phyloP scores from a whole-genome alignment of 169 alveolate genomes.

The Cryptosporidium sp. region DNA sequence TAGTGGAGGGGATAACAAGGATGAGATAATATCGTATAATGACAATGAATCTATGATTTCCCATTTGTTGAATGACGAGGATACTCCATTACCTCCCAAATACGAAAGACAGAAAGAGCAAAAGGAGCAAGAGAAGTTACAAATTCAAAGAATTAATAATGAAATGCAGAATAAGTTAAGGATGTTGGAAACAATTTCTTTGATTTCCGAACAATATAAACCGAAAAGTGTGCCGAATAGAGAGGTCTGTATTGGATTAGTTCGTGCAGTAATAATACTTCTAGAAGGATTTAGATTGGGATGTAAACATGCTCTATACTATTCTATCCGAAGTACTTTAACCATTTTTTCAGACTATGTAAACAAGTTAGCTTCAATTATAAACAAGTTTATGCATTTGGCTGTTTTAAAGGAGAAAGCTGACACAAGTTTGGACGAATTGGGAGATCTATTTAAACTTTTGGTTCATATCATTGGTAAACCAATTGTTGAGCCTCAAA shows the following conservation, averaged over 20 bases:
- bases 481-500: constrained; percentile 70
- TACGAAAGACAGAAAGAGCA: constrained; percentile 30
- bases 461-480: constrained; percentile 51
- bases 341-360: constrained; percentile 45
- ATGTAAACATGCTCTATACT: constrained; percentile 54
- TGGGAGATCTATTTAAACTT: constrained; percentile 42
- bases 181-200: constrained; percentile 32
- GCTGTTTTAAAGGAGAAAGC: not conserved
- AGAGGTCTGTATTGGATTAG: not conserved
- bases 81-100: constrained; percentile 58
- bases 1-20: not conserved
- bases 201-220: constrained; percentile 19
- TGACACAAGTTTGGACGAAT: not conserved
- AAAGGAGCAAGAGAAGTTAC: constrained; percentile 45
- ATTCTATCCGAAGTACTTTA: constrained; percentile 16
- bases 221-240: not conserved
- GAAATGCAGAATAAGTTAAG: constrained; percentile 69
- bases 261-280: constrained; percentile 34
- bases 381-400: constrained; percentile 28
- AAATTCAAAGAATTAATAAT: constrained; percentile 31
- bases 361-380: constrained; percentile 1
- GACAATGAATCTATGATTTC: constrained; percentile 1
- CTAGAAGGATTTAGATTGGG: constrained; percentile 59
- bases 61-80: constrained; percentile 34
- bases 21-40: constrained; percentile 22